Evolutionary conservation across 2,329 filamentous ascomycete species (phyloP).

Genomic region (Zymoseptoria brevis): DNA sequence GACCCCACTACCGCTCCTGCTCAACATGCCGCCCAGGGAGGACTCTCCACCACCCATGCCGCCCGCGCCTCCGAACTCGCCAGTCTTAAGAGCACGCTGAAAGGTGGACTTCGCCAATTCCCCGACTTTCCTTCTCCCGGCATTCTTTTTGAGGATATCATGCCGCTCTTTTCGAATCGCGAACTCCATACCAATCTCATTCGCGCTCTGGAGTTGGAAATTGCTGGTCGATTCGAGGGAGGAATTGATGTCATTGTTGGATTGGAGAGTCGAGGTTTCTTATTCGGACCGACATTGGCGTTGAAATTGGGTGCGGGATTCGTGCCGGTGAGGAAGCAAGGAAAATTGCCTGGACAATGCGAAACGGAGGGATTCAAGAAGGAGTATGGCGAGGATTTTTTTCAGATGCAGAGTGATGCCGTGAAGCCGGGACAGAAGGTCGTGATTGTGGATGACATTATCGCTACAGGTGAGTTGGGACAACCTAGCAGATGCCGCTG

Average conservation of each 20-base stretch:
- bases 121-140: conserved; percentile 86
- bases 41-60: conserved; percentile 43
- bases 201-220: conserved; percentile 75
- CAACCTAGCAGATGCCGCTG: too few species aligned
- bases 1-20: conserved; percentile 10
- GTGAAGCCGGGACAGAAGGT: conserved; percentile 83
- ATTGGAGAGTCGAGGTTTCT: conserved; percentile 88
- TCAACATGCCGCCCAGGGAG: conserved; percentile 39
- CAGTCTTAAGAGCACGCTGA: conserved; percentile 60
- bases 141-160: conserved; percentile 95
- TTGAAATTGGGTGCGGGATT: conserved; percentile 76
- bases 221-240: conserved; percentile 51
- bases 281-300: conserved; percentile 87
- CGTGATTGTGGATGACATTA: conserved; percentile 93
- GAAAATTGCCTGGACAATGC: conserved; percentile 87
- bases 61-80: conserved; percentile 34
- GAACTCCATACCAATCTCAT: conserved; percentile 67
- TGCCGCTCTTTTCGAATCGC: conserved; percentile 83
- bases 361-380: conserved; percentile 83
- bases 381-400: conserved; percentile 91
- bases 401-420: conserved; percentile 87
- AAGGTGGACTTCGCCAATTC: conserved; percentile 70
- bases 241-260: conserved; percentile 76
- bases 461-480: conserved; percentile 76
- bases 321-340: conserved; percentile 87